Conservation (phyloP, 83 land plant species). For the Larix sibirica region DNA sequence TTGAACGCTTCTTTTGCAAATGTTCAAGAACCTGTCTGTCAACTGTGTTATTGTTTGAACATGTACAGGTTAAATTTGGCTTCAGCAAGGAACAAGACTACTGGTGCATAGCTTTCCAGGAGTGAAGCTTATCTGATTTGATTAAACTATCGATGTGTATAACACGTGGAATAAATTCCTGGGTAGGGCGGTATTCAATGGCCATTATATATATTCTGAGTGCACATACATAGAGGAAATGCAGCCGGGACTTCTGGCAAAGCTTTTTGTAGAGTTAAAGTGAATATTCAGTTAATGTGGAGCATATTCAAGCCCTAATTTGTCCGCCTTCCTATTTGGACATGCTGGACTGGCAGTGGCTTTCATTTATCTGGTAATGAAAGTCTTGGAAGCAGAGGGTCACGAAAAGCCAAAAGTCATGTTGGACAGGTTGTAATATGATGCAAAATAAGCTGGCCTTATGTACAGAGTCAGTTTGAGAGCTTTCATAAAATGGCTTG, state of each 20-base stretch:
- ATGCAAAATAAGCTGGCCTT: background rate
- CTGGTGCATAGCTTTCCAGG: background rate
- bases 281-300: background rate
- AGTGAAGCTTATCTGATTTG: background rate
- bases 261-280: background rate
- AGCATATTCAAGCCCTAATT: background rate
- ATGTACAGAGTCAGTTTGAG: background rate
- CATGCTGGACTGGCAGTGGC: background rate
- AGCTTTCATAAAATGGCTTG: background rate
- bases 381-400: background rate
- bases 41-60: background rate
- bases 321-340: background rate
- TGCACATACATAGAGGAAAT: no score
- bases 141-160: background rate
- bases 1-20: background rate
- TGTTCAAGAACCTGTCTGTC: no score
- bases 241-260: background rate
- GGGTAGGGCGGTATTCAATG: no score
- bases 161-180: background rate
- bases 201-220: no score
- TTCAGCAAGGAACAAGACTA: constrained; percentile 1
- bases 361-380: background rate
- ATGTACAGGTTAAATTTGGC: constrained; percentile 9
- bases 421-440: background rate
- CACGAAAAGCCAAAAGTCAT: background rate